Evolutionary conservation across 306 rosid species (phyloP).

Genomic region (Lotus japonicus): DNA sequence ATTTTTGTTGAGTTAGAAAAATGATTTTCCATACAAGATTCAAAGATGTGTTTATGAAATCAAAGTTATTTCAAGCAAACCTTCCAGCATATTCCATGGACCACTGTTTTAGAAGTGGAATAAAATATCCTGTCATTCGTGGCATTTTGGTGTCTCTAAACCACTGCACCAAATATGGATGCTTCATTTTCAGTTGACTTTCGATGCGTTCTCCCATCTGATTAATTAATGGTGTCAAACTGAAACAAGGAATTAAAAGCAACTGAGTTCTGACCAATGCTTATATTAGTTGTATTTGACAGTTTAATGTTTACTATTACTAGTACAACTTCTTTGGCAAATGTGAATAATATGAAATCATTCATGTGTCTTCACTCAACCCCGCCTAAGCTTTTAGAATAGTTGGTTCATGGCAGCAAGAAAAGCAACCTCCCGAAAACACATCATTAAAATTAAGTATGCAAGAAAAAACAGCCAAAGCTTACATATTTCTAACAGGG

Average conservation of each 20-base stretch:
- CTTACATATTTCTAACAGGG: slow-evolving; percentile 63
- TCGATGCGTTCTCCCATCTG: slow-evolving; percentile 39
- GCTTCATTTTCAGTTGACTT: slow-evolving; percentile 34
- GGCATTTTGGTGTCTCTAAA: slow-evolving; percentile 47
- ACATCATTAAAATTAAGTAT: too few relatives aligned
- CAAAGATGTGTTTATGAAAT: slow-evolving; percentile 14
- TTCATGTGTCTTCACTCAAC: too few relatives aligned
- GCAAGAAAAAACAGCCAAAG: background rate
- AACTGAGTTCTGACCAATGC: slow-evolving; percentile 10
- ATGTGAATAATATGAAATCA: too few relatives aligned
- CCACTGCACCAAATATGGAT: slow-evolving; percentile 50
- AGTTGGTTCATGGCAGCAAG: too few relatives aligned
- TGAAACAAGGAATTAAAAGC: slow-evolving; percentile 34
- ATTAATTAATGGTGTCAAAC: slow-evolving; percentile 44
- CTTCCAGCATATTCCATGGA: slow-evolving; percentile 78
- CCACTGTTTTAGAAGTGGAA: slow-evolving; percentile 59
- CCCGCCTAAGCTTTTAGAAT: too few relatives aligned
- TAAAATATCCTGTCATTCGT: slow-evolving; percentile 41
- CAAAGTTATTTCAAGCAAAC: slow-evolving; percentile 38
- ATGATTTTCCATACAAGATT: background rate
- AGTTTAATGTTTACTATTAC: background rate
- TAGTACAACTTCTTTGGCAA: background rate
- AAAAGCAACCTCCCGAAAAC: background rate
- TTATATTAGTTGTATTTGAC: background rate
- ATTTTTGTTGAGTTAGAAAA: background rate